A percentile compares a stretch with the other conserved stretches of the same genome.
phyloP scores from a whole-genome alignment of 176 grass and related monocot genomes.

The Avena atlantica region DNA sequence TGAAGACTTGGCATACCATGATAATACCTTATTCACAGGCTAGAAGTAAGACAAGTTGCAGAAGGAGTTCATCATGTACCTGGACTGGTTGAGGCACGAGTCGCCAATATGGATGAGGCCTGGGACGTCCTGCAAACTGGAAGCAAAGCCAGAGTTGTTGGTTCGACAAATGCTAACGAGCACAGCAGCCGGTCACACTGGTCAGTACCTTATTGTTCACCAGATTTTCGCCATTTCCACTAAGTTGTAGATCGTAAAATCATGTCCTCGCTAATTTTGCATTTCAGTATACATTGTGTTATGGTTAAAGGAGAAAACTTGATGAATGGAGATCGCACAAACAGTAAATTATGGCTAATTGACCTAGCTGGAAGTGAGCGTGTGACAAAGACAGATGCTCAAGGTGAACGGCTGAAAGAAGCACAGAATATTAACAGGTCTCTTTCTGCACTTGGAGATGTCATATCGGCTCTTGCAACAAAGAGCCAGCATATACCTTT shows the following conservation, averaged over 20 bases:
- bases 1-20: neutral
- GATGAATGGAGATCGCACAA: slow-evolving; percentile 78
- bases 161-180: slow-evolving; percentile 94
- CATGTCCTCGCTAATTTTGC: neutral
- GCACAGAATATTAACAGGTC: slow-evolving; percentile 96
- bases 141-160: slow-evolving; percentile 87
- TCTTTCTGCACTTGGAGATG: slow-evolving; percentile 94
- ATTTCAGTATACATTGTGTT: slow-evolving; percentile 89
- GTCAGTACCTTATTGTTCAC: slow-evolving; percentile 35
- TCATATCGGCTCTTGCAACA: slow-evolving; percentile 95
- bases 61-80: slow-evolving; percentile 98
- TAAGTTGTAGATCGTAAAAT: neutral
- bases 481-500: slow-evolving; percentile 92
- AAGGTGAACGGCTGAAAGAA: slow-evolving; percentile 97
- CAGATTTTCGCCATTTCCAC: neutral
- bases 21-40: slow-evolving; percentile 42
- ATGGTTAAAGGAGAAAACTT: slow-evolving; percentile 95
- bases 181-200: slow-evolving; percentile 98
- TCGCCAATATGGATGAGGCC: slow-evolving; percentile 76
- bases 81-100: slow-evolving; percentile 83
- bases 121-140: slow-evolving; percentile 91
- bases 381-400: slow-evolving; percentile 90
- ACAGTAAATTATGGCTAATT: slow-evolving; percentile 91
- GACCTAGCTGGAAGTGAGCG: slow-evolving; percentile 95
- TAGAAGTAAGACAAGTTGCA: slow-evolving; percentile 87